Evolutionary conservation across 1,284 basidiomycete genomes (phyloP).

Genomic region (Neonothopanus nambi): DNA sequence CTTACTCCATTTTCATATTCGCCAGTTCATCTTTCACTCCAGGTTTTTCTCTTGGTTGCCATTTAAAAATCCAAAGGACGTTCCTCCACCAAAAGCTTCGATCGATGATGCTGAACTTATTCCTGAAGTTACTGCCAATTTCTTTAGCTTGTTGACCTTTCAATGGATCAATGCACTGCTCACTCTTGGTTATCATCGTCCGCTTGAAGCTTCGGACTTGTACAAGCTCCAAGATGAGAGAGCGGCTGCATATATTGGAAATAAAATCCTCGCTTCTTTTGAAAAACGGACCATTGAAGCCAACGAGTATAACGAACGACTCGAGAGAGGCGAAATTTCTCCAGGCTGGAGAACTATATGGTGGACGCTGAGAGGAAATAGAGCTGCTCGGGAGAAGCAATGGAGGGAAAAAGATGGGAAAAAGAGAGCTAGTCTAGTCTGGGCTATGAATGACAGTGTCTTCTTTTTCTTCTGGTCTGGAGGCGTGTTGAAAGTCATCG

Average conservation of each 20-base stretch:
- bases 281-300: slow-evolving; percentile 60
- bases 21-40: slow-evolving; percentile 2
- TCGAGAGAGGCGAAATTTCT: slow-evolving; percentile 65
- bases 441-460: slow-evolving; percentile 82
- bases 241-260: slow-evolving; percentile 58
- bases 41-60: not conserved
- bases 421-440: slow-evolving; percentile 66
- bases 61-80: slow-evolving; percentile 4
- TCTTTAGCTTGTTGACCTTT: slow-evolving; percentile 45
- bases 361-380: slow-evolving; percentile 62
- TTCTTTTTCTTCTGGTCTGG: slow-evolving; percentile 83
- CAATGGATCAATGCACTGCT: slow-evolving; percentile 77
- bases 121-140: slow-evolving; percentile 47
- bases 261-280: slow-evolving; percentile 66
- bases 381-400: slow-evolving; percentile 53
- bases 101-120: slow-evolving; percentile 46
- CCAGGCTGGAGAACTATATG: slow-evolving; percentile 53
- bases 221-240: slow-evolving; percentile 76
- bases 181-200: slow-evolving; percentile 70
- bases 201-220: slow-evolving; percentile 83
- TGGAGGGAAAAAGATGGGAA: slow-evolving; percentile 70
- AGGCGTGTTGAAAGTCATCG: slow-evolving; percentile 75
- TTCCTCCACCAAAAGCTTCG: slow-evolving; percentile 37
- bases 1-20: not conserved
- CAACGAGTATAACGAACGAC: slow-evolving; percentile 66